phyloP scores from a whole-genome alignment of 2,329 filamentous ascomycete species.

The Periconia sp. region DNA sequence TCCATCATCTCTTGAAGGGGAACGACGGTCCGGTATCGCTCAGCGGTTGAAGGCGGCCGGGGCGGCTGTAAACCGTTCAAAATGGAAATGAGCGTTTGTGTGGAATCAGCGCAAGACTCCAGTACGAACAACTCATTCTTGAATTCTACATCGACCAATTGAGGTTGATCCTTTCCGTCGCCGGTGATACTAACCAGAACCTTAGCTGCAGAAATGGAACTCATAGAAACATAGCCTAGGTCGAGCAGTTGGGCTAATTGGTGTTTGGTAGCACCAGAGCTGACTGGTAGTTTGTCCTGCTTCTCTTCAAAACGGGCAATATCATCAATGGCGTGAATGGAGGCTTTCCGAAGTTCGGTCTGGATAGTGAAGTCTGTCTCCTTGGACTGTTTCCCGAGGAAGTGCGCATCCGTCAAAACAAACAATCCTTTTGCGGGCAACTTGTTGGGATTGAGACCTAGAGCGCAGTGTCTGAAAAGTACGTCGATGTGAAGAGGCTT shows the following conservation, averaged over 20 bases:
- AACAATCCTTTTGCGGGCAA: conserved; percentile 75
- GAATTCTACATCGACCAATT: conserved; percentile 76
- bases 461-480: conserved; percentile 75
- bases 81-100: conserved; percentile 82
- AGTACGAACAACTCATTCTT: conserved; percentile 84
- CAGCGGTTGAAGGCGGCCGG: conserved; percentile 75
- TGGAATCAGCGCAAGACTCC: conserved; percentile 96
- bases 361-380: conserved; percentile 64
- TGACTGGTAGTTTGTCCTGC: conserved; percentile 7
- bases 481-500: conserved; percentile 66
- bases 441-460: conserved; percentile 82
- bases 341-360: conserved; percentile 75
- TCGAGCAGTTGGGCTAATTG: conserved; percentile 56
- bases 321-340: conserved; percentile 81
- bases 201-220: conserved; percentile 81
- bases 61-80: conserved; percentile 81
- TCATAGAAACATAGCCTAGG: conserved; percentile 81
- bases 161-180: conserved; percentile 59
- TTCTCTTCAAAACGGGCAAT: conserved; percentile 49
- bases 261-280: conserved; percentile 26
- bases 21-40: conserved; percentile 85
- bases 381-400: conserved; percentile 68
- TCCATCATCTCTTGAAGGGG: conserved; percentile 86
- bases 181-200: conserved; percentile 63
- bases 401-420: conserved; percentile 74